These are phyloP conservation scores for Fraxinus nigra DNA, from an alignment of 305 asterid genomes.

Conservation along the genomic window DNA sequence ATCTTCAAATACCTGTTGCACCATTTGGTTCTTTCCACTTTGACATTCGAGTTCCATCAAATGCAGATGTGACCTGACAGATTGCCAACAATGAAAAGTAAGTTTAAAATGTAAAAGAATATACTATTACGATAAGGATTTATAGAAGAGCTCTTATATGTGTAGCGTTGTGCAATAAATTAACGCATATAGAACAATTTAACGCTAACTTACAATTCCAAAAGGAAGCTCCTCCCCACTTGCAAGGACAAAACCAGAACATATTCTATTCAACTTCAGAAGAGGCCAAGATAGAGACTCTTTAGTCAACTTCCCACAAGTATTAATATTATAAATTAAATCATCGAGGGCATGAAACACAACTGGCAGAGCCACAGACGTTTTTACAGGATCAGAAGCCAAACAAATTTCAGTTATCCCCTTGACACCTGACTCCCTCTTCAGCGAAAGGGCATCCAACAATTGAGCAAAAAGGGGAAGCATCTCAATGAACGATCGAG, in stretches of 20 bases:
- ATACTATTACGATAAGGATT: constrained; percentile 11
- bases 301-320: constrained; percentile 41
- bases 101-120: constrained; percentile 11
- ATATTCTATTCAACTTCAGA: constrained; percentile 72
- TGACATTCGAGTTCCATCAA: constrained; percentile 97
- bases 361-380: constrained; percentile 82
- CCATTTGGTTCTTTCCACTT: constrained; percentile 99
- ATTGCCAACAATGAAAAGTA: constrained; percentile 16
- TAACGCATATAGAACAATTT: constrained; percentile 19
- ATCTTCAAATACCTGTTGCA: constrained; percentile 62
- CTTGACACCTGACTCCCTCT: constrained; percentile 40
- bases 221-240: constrained; percentile 99
- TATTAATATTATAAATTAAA: constrained; percentile 51
- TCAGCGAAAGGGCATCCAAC: constrained; percentile 78
- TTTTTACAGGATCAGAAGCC: constrained; percentile 76
- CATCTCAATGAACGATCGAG: constrained; percentile 33
- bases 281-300: constrained; percentile 79
- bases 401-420: constrained; percentile 50
- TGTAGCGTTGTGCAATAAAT: neutral
- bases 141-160: constrained; percentile 20
- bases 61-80: constrained; percentile 79
- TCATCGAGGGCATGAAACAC: constrained; percentile 87
- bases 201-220: constrained; percentile 69
- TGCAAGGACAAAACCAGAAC: constrained; percentile 82
- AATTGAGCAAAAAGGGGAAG: constrained; percentile 61